These are phyloP conservation scores for Aspergillus sparsus DNA, from an alignment of 495 filamentous ascomycete species.

Conservation along the genomic window DNA sequence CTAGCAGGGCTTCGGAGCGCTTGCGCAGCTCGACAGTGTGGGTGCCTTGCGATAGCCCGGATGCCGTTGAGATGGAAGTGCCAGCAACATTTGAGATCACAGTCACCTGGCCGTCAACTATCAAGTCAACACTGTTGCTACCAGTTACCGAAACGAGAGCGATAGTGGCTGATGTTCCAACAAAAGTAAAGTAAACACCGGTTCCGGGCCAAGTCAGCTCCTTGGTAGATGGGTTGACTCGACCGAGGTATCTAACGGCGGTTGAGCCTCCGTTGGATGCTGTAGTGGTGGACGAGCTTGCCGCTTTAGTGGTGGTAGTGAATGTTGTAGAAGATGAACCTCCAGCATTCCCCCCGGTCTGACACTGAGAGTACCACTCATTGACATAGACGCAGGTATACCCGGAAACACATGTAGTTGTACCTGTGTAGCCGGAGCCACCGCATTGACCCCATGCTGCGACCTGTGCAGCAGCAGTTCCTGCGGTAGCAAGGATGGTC, in stretches of 20 bases:
- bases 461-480: not conserved
- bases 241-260: not conserved
- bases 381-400: not conserved
- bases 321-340: not conserved
- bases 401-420: constrained; percentile 1
- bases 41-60: not conserved
- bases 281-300: not conserved
- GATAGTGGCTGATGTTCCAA: not conserved
- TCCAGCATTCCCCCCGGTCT: not conserved
- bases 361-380: constrained; percentile 1
- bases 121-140: not conserved
- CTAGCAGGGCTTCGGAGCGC: not conserved
- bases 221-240: constrained; percentile 1
- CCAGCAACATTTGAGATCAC: not conserved
- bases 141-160: not conserved
- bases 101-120: not conserved
- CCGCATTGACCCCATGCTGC: constrained; percentile 4
- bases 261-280: not conserved
- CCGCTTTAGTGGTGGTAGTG: not conserved
- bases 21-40: constrained; percentile 7
- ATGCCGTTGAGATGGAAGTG: not conserved
- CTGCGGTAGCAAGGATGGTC: not conserved
- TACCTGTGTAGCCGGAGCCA: constrained; percentile 1
- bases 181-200: not conserved
- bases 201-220: constrained; percentile 1